Base-by-base conservation (phyloP, 2,329 filamentous ascomycete species). In the Xylariaceae sp. region DNA sequence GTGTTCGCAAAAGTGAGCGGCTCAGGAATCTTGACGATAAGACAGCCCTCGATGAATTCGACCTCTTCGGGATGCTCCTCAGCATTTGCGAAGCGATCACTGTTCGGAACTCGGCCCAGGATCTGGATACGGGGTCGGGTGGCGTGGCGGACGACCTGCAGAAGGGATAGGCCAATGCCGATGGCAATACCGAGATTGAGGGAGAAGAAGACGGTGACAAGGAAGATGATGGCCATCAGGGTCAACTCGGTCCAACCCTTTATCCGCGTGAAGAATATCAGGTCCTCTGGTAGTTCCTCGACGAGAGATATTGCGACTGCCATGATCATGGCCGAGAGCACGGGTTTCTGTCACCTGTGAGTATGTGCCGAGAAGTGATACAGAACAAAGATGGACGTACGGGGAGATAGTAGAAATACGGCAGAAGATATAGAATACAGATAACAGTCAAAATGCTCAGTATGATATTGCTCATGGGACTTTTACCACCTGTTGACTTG, bases 11-110 rank as follows among this genome's bases (percentile, higher is more conserved):
- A 99, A 0, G 92, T 97, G 44, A 99, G 75, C 0, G 94, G 94
- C 65, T 99, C 94, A 0, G 94, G 92, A 48, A 99, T 97, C 75
- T 97, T 97, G 62, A 97, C 90, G 52, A 99, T 96, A 10, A 99
- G 75, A 53, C 89, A 95, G 14, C 92, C 89, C 57, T 96, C 91
- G 46, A 96, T 80, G 61, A 95, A 91, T 66, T 97, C 92, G 3
- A 97, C 76, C 27, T 80, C 77, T 40, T 86, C 83, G 0, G 85
- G 80, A 48, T 87, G 81, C 1, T 85, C 73, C 61, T 85, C 91
- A 1, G 91, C 90, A 61, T 95, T 95, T 56, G 92, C 89, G 62
- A 95, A 96, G 5, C 82, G 83, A 56, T 87, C 81, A 0, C 89
- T 95, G 11, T 88, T 89, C 0, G 88, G 87, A 1, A 96, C 83